phyloP scores from a whole-genome alignment of 2,329 filamentous ascomycete genomes.

The Cyphellophora europaea region DNA sequence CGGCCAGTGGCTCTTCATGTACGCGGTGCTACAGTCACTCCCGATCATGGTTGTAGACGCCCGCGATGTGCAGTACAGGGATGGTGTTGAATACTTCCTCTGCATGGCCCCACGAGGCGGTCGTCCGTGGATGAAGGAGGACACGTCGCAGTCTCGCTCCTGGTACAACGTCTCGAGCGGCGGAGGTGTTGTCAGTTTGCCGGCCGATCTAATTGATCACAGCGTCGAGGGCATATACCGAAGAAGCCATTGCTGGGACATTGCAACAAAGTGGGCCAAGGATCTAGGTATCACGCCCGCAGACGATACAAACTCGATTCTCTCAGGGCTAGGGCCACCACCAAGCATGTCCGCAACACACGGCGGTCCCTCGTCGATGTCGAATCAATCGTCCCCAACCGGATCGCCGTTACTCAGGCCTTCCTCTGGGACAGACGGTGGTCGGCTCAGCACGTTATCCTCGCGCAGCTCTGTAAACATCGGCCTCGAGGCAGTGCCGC shows the following conservation, averaged over 20 bases:
- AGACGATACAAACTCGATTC: slow-evolving; percentile 3
- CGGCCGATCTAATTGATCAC: slow-evolving; percentile 55
- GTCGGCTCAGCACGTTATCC: slow-evolving; percentile 21
- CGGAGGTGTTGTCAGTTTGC: slow-evolving; percentile 51
- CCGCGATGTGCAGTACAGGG: slow-evolving; percentile 31
- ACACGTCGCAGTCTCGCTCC: slow-evolving; percentile 32
- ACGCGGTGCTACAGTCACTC: slow-evolving; percentile 39
- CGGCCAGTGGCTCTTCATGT: slow-evolving; percentile 43
- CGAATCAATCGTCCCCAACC: slow-evolving; percentile 20
- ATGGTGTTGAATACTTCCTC: slow-evolving; percentile 41
- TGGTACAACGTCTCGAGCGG: slow-evolving; percentile 53
- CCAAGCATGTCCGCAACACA: slow-evolving; percentile 18
- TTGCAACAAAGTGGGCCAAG: slow-evolving; percentile 51
- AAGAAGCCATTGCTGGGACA: slow-evolving; percentile 60
- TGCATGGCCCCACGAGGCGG: slow-evolving; percentile 39
- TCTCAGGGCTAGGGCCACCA: slow-evolving; percentile 2
- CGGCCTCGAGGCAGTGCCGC: slow-evolving; percentile 34
- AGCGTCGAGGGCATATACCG: slow-evolving; percentile 60
- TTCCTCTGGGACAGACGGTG: slow-evolving; percentile 26
- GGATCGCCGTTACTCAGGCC: slow-evolving; percentile 23
- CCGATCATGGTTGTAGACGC: slow-evolving; percentile 42
- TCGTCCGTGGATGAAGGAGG: slow-evolving; percentile 38
- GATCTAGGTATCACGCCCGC: slow-evolving; percentile 17
- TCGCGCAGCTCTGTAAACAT: slow-evolving; percentile 35
- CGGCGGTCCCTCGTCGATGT: slow-evolving; percentile 19